Evolutionary conservation across 2,329 filamentous ascomycete genomes (phyloP).

Genomic region (Penicillium freii): DNA sequence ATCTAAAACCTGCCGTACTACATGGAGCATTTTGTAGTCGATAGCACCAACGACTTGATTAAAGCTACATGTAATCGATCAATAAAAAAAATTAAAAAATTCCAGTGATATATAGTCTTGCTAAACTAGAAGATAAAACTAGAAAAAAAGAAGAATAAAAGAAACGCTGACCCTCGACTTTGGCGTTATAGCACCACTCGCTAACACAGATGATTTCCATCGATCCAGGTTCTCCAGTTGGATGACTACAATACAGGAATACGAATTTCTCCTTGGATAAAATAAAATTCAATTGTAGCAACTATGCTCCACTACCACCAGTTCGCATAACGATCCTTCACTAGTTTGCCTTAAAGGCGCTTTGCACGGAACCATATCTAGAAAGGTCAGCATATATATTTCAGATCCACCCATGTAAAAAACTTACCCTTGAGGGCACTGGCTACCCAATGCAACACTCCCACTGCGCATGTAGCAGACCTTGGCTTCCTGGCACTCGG

Average conservation of each 20-base stretch:
- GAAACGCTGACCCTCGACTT: constrained; percentile 1
- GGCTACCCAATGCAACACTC: constrained; percentile 51
- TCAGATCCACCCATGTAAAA: background rate
- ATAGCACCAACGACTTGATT: background rate
- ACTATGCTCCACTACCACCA: no score
- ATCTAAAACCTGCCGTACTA: no score
- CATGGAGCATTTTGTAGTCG: background rate
- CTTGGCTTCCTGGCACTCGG: constrained; percentile 54
- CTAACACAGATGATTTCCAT: background rate
- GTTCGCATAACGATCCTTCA: background rate
- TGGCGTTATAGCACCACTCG: constrained; percentile 17
- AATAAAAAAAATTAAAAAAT: no score
- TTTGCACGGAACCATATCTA: constrained; percentile 44
- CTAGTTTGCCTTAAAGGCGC: constrained; percentile 28
- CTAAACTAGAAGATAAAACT: no score
- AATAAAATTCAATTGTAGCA: background rate
- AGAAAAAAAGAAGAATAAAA: no score
- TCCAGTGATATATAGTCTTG: no score
- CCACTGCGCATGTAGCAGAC: constrained; percentile 61
- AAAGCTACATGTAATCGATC: no score
- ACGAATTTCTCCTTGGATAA: background rate
- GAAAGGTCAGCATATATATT: constrained; percentile 6
- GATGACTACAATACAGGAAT: background rate
- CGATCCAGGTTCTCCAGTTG: no score
- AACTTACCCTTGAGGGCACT: constrained; percentile 53